Conservation (phyloP, 768 basidiomycete genomes). For the Auriscalpium vulgare region DNA sequence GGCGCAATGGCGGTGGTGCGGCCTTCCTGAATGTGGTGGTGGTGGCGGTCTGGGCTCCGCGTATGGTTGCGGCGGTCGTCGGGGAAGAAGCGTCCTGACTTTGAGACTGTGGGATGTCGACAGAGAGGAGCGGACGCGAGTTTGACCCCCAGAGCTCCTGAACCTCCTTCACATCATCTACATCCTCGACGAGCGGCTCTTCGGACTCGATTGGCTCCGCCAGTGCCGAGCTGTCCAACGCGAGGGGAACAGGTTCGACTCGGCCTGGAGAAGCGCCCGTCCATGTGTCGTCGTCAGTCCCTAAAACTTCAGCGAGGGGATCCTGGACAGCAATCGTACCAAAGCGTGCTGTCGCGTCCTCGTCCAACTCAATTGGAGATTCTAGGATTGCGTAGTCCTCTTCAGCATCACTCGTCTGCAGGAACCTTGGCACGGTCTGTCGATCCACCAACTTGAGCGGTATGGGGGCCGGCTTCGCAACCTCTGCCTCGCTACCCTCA, state of each 20-base stretch:
- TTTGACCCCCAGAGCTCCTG: constrained; percentile 17
- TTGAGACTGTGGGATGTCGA: constrained; percentile 35
- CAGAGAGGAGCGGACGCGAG: constrained; percentile 23
- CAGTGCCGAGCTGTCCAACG: constrained; percentile 38
- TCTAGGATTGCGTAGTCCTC: constrained; percentile 13
- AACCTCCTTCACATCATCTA: constrained; percentile 35
- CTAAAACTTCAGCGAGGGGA: constrained; percentile 55
- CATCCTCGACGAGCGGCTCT: constrained; percentile 27
- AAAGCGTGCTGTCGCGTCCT: constrained; percentile 33
- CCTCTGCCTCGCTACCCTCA: constrained; percentile 17
- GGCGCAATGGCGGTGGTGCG: constrained; percentile 46
- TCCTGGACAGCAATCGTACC: constrained; percentile 30
- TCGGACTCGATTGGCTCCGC: constrained; percentile 18
- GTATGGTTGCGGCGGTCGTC: constrained; percentile 21
- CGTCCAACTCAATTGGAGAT: constrained; percentile 19
- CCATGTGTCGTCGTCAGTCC: constrained; percentile 60
- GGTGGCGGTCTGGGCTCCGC: constrained; percentile 1
- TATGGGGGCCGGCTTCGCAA: constrained; percentile 30
- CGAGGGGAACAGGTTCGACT: constrained; percentile 35
- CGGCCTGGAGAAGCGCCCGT: constrained; percentile 39
- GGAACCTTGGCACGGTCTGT: constrained; percentile 24
- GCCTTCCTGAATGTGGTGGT: constrained; percentile 23
- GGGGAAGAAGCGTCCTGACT: constrained; percentile 27
- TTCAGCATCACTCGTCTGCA: constrained; percentile 14
- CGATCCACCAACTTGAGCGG: constrained; percentile 41